Conservation (phyloP, 2,329 filamentous ascomycete species). For the Lecanicillium sp. region DNA sequence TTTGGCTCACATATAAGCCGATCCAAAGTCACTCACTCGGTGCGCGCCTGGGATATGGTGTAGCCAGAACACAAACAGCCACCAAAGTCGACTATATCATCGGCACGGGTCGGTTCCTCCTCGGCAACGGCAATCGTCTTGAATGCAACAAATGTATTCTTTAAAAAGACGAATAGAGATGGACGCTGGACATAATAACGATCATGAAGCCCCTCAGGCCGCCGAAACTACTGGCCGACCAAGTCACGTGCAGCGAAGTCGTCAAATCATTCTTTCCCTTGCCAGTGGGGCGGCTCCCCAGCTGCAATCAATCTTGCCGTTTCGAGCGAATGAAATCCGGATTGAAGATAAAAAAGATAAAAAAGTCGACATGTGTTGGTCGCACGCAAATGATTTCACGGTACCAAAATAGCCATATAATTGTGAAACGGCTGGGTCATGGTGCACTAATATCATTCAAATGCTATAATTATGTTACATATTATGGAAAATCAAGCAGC, state of each 20-base stretch:
- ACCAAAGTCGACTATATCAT: not conserved
- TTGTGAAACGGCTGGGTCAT: too few relatives aligned
- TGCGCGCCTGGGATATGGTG: conserved; percentile 6
- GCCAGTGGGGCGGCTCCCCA: conserved; percentile 6
- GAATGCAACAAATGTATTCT: not conserved
- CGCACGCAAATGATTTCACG: not conserved
- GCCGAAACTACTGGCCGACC: conserved; percentile 11
- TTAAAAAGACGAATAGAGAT: conserved; percentile 2
- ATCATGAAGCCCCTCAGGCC: conserved; percentile 13
- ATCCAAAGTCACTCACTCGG: conserved; percentile 12
- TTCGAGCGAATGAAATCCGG: not conserved
- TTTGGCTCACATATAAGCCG: conserved; percentile 10
- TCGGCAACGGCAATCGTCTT: not conserved
- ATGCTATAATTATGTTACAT: conserved; percentile 11
- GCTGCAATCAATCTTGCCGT: conserved; percentile 13
- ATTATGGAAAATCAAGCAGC: not conserved
- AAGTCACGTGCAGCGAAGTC: conserved; percentile 11
- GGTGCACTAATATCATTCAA: too few relatives aligned
- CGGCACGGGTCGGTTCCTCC: not conserved
- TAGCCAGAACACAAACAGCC: not conserved
- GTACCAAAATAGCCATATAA: not conserved
- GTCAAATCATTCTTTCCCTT: conserved; percentile 8
- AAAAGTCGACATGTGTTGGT: not conserved
- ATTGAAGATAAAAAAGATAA: not conserved
- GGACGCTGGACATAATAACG: conserved; percentile 4